phyloP scores from a whole-genome alignment of 108 stramenopile genomes.

The Fistulifera solaris region DNA sequence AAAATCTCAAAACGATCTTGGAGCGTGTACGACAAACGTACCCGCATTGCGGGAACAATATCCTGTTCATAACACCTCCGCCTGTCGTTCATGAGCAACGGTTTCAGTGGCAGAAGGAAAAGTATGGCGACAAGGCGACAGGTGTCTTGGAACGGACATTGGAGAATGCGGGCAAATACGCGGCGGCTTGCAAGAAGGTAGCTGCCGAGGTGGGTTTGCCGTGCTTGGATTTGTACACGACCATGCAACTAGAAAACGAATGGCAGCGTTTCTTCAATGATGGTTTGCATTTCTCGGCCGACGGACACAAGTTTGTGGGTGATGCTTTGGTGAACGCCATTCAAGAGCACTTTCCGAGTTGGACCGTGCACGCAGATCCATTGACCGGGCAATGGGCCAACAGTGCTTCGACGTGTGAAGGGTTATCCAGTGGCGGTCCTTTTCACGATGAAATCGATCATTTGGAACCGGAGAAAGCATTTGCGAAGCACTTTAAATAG shows the following conservation, averaged over 20 bases:
- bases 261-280: slow-evolving; percentile 44
- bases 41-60: slow-evolving; percentile 21
- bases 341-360: slow-evolving; percentile 26
- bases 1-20: slow-evolving; percentile 53
- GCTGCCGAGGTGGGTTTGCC: slow-evolving; percentile 36
- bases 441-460: slow-evolving; percentile 79
- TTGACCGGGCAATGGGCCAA: slow-evolving; percentile 50
- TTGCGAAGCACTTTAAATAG: slow-evolving; percentile 16
- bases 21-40: slow-evolving; percentile 13
- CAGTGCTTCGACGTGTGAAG: slow-evolving; percentile 41
- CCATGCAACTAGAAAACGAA: slow-evolving; percentile 31
- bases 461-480: slow-evolving; percentile 33
- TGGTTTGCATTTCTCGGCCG: slow-evolving; percentile 63
- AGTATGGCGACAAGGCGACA: slow-evolving; percentile 56
- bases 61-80: slow-evolving; percentile 63
- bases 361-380: slow-evolving; percentile 43
- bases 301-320: slow-evolving; percentile 48
- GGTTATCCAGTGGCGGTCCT: slow-evolving; percentile 32
- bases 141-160: slow-evolving; percentile 49
- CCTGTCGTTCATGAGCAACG: slow-evolving; percentile 58
- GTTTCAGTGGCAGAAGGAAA: slow-evolving; percentile 36
- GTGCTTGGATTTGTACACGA: slow-evolving; percentile 37
- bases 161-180: slow-evolving; percentile 41
- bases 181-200: slow-evolving; percentile 36
- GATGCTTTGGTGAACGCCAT: slow-evolving; percentile 33